These are phyloP conservation scores for Metschnikowia arizonensis DNA, from an alignment of 805 yeast species.

Conservation along the genomic window DNA sequence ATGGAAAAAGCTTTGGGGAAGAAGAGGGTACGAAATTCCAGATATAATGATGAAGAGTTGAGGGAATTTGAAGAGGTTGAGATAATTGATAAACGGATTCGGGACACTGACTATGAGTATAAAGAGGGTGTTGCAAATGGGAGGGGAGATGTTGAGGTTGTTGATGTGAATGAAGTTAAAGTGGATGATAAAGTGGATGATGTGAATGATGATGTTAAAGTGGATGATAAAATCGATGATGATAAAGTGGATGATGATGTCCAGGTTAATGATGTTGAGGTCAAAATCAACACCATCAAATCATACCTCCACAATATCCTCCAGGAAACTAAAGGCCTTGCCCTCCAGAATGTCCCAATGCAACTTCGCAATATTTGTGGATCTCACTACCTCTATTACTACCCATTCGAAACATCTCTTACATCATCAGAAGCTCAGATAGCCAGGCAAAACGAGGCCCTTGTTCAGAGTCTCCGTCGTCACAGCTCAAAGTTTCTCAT, in stretches of 20 bases:
- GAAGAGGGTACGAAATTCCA: neutral
- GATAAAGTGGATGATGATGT: neutral
- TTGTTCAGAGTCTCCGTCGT: conserved; percentile 32
- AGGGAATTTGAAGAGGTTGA: neutral
- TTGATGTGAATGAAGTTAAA: neutral
- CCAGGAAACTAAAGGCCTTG: conserved; percentile 2
- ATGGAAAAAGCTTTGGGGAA: neutral
- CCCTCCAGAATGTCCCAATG: conserved; percentile 65
- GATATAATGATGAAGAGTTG: conserved; percentile 3
- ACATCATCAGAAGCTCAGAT: neutral
- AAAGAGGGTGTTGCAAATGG: neutral
- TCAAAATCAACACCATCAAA: neutral
- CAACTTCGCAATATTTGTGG: conserved; percentile 82
- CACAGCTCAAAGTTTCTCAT: conserved; percentile 72
- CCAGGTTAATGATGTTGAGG: too few relatives aligned
- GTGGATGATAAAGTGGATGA: neutral
- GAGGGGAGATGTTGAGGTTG: too few relatives aligned
- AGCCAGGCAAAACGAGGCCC: conserved; percentile 33
- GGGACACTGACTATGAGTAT: neutral
- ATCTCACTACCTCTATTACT: conserved; percentile 79
- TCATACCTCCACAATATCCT: conserved; percentile 3
- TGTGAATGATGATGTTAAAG: neutral
- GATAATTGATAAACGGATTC: neutral
- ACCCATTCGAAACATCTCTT: conserved; percentile 47
- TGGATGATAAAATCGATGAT: neutral